These are phyloP conservation scores for Phytophthora citrophthora DNA, from an alignment of 352 stramenopile genomes.

Conservation along the genomic window DNA sequence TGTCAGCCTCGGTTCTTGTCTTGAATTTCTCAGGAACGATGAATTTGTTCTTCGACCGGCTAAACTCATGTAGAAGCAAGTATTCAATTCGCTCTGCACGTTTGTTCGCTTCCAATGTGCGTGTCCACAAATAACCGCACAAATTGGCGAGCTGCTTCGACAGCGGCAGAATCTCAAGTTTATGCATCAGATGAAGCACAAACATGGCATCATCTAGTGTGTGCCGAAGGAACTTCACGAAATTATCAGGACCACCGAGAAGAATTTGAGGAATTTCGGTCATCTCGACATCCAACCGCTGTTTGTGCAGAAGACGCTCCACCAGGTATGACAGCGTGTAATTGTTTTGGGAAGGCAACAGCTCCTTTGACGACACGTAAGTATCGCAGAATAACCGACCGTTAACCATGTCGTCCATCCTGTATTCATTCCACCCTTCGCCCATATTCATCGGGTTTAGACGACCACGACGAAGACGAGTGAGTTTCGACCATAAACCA, in stretches of 20 bases:
- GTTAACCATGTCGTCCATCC: slow-evolving; percentile 90
- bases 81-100: slow-evolving; percentile 99
- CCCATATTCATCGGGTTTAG: slow-evolving; percentile 81
- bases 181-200: slow-evolving; percentile 97
- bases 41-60: slow-evolving; percentile 95
- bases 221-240: slow-evolving; percentile 94
- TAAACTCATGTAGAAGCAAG: slow-evolving; percentile 99
- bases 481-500: slow-evolving; percentile 85
- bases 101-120: slow-evolving; percentile 96
- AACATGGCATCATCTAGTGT: slow-evolving; percentile 97
- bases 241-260: slow-evolving; percentile 85
- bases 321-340: slow-evolving; percentile 97
- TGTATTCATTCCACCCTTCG: slow-evolving; percentile 89
- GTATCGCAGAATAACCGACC: slow-evolving; percentile 98
- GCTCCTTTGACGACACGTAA: slow-evolving; percentile 97
- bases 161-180: slow-evolving; percentile 98
- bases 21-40: slow-evolving; percentile 97
- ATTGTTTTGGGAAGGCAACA: slow-evolving; percentile 97
- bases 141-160: slow-evolving; percentile 99
- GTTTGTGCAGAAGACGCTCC: slow-evolving; percentile 89
- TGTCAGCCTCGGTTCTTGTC: slow-evolving; percentile 69
- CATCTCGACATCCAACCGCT: slow-evolving; percentile 94
- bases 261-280: slow-evolving; percentile 96
- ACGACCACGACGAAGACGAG: slow-evolving; percentile 77
- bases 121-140: slow-evolving; percentile 98